Base-by-base conservation (phyloP, 164 flowering plant genomes). In the Aristolochia fimbriata region DNA sequence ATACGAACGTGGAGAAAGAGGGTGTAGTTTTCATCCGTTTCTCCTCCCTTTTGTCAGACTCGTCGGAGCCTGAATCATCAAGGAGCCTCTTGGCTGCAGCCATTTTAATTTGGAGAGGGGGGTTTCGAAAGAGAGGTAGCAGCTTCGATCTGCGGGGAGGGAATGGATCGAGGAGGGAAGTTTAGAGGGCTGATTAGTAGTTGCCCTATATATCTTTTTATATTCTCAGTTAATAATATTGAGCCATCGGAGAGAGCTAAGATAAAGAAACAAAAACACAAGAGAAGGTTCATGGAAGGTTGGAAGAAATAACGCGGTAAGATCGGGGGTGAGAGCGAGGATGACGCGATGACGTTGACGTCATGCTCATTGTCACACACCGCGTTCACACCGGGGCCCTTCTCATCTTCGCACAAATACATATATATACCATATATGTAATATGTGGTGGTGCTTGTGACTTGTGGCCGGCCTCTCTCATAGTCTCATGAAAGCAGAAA, bases 1-100 rank as follows among this genome's bases (percentile, higher is more conserved):
- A 31, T 48, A 74, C 90, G 37, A 77, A 88, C 96, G 84, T 78
- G 30, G 89, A 81, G 43, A 85, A 72, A 65, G 85, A 73, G 57
- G 82, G 80, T 43, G 57, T 66, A 1, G 73, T 70, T 73, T 75
- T 74, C 41, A 64, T 66, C 51, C 85, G 68, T 69, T 78, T 80
- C 37, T 68, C 79, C 1, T 56, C 57, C 0, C 62, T 76, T 27
- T 55, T 65, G 57, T 77, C 77, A 1, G 56, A 65, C 31, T 81
- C 78, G 4, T 55, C 64, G 2, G 78, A 47, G 27, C 30, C 30
- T n/a, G n/a, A n/a, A 27, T 77, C 76, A 52, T 71, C 72, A 14
- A 71, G 43, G 37, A 74, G 67, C 62, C 91, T 52, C 75, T 82
- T 87, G 6, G 76, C 76, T 0, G 87, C n/a, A n/a, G n/a, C 83